phyloP scores from a whole-genome alignment of 257 asterid species.

The Thymus mandschuricus region DNA sequence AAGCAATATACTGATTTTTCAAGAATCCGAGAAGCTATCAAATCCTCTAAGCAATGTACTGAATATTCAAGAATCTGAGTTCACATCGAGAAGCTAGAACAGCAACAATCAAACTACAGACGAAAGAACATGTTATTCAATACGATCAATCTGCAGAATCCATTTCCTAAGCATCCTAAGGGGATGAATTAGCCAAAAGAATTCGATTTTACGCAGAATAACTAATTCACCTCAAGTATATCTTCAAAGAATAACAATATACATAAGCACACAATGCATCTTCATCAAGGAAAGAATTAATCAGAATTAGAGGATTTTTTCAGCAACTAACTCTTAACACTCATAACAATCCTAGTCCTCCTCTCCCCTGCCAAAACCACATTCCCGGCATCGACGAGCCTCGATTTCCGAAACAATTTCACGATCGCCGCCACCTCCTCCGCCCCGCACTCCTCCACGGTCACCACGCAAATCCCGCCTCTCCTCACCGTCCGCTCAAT shows the following conservation, averaged over 20 bases:
- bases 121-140: not conserved
- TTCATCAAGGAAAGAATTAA: not conserved
- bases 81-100: not conserved
- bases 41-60: not conserved
- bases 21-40: too few species aligned
- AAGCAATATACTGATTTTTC: too few species aligned
- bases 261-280: not conserved
- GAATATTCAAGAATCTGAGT: not conserved
- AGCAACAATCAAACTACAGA: not conserved
- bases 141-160: not conserved
- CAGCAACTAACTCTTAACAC: slow-evolving; percentile 37
- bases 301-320: not conserved
- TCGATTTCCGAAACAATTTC: slow-evolving; percentile 61
- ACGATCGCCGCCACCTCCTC: slow-evolving; percentile 56
- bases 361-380: slow-evolving; percentile 67
- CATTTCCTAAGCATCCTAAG: slow-evolving; percentile 7
- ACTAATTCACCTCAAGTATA: not conserved
- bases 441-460: slow-evolving; percentile 72
- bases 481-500: slow-evolving; percentile 81
- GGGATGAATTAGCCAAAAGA: not conserved
- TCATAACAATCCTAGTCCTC: slow-evolving; percentile 67
- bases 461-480: slow-evolving; percentile 84
- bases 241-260: not conserved
- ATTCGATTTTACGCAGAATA: slow-evolving; percentile 26
- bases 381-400: slow-evolving; percentile 52